Evolutionary conservation across 2,329 filamentous ascomycete genomes (phyloP), one percentile per base, ranked within the genome.

Genomic region (Colletotrichum costaricense): DNA sequence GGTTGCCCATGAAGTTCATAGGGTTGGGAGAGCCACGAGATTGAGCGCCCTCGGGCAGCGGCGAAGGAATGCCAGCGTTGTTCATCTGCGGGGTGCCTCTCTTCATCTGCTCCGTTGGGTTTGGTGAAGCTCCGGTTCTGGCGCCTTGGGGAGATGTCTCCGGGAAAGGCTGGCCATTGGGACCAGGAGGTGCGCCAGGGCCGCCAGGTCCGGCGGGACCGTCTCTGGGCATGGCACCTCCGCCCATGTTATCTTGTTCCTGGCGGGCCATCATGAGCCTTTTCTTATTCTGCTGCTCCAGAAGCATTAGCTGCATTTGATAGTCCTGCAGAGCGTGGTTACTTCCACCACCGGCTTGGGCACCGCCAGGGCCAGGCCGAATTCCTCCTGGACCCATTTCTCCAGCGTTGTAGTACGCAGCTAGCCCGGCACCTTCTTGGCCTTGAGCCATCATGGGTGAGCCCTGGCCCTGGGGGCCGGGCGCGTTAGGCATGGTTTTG

Each of bases 221-320:
- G 28, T 88, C 89, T 76, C 88, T 85, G 49, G 86, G 84, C 75
- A 88, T 86, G 26, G 82, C 80, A 63, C 79, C 85, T 8, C 42
- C 42, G 54, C 85, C 85, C 72, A 86, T 85, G 63, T 85, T 87
- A 72, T 95, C 94, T 81, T 96, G 93, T 80, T 95, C 91, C 80
- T 92, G 93, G 22, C 94, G 91, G 49, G 94, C 94, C 93, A 95
- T 95, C 87, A 95, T 91, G 62, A 96, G 87, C 22, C 94, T 88
- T 83, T 95, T 95, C 87, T 95, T 96, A 78, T 96, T 96, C 83
- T 96, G 93, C 82, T 95, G 94, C 83, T 96, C 94, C 19, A 96
- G 88, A 63, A 95, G 84, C 94, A 95, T 96, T 80, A 96, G 84
- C 81, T 96, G 94, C 93, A 95, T 95, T 84, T 96, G 94, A 78